Evolutionary conservation across 2,329 filamentous ascomycete genomes (phyloP).

Genomic region (Aspergillus ochraceus): DNA sequence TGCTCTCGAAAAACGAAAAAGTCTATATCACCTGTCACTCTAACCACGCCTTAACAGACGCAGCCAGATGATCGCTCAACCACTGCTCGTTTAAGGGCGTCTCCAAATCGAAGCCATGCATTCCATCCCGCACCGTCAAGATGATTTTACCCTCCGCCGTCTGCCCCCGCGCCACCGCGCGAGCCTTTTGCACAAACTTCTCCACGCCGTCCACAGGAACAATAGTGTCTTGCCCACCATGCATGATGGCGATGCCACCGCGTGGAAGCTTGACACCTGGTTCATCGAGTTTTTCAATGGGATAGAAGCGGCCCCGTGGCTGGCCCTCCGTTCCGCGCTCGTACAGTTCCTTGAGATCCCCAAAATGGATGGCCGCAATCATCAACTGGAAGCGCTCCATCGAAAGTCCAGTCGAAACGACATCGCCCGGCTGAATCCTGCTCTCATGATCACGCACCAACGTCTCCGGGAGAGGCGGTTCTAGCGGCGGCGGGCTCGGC

Average conservation of each 20-base stretch:
- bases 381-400: constrained; percentile 18
- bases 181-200: constrained; percentile 27
- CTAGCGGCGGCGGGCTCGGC: constrained; percentile 12
- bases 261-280: constrained; percentile 24
- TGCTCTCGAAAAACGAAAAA: background rate
- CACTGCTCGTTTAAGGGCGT: constrained; percentile 26
- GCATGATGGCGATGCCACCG: constrained; percentile 34
- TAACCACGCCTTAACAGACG: constrained; percentile 29
- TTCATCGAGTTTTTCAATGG: constrained; percentile 30
- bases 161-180: constrained; percentile 22
- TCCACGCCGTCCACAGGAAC: constrained; percentile 29
- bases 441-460: constrained; percentile 14
- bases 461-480: constrained; percentile 11
- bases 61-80: constrained; percentile 28
- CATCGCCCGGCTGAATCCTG: constrained; percentile 4
- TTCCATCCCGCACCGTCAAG: constrained; percentile 30
- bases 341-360: constrained; percentile 19
- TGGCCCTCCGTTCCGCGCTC: constrained; percentile 17
- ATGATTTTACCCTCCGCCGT: constrained; percentile 24
- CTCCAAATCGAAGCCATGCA: constrained; percentile 39
- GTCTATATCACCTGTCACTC: constrained; percentile 8
- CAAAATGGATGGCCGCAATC: constrained; percentile 19
- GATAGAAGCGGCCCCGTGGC: constrained; percentile 22
- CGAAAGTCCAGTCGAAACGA: constrained; percentile 15
- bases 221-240: constrained; percentile 34